A percentile compares a stretch with the other conserved stretches of the same genome.
These are phyloP conservation scores for Candida tunisiensis DNA, from an alignment of 1,139 yeast species.

Conservation along the genomic window DNA sequence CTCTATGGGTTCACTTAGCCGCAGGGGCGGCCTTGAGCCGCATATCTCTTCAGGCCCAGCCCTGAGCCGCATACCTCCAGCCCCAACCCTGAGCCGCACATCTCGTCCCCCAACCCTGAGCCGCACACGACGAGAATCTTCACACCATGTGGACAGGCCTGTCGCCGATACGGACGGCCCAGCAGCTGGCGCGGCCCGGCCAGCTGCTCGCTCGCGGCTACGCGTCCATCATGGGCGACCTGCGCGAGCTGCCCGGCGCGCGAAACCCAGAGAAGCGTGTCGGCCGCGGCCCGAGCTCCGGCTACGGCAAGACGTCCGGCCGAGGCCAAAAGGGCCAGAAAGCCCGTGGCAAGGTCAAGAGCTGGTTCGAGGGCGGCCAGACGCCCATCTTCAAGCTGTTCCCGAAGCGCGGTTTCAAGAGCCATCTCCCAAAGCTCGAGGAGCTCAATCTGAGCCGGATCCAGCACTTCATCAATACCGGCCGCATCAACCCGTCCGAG, in stretches of 20 bases:
- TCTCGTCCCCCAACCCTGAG: no score
- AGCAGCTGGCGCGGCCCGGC: no score
- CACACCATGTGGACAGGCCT: no score
- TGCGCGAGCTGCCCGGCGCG: conserved; percentile 16
- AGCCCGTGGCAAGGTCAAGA: conserved; percentile 80
- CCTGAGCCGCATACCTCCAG: no score
- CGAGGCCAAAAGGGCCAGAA: conserved; percentile 99
- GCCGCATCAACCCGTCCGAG: conserved; percentile 33
- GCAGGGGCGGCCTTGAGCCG: no score
- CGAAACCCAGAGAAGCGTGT: conserved; percentile 39
- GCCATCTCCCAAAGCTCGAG: conserved; percentile 15
- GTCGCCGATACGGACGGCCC: no score
- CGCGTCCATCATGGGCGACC: conserved; percentile 9
- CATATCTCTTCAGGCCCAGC: no score
- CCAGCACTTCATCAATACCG: conserved; percentile 24
- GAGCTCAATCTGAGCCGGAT: conserved; percentile 43
- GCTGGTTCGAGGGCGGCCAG: conserved; percentile 99
- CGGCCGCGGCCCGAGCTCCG: conserved; percentile 96
- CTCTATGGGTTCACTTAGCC: no score
- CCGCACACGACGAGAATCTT: no score
- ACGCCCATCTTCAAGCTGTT: conserved; percentile 81
- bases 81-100: no score
- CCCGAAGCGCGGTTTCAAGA: conserved; percentile 78
- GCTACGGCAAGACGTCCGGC: conserved; percentile 79
- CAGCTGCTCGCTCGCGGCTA: conserved; percentile 1